Evolutionary conservation across 441 rosid genomes (phyloP).

Genomic region (Biscutella auriculata): DNA sequence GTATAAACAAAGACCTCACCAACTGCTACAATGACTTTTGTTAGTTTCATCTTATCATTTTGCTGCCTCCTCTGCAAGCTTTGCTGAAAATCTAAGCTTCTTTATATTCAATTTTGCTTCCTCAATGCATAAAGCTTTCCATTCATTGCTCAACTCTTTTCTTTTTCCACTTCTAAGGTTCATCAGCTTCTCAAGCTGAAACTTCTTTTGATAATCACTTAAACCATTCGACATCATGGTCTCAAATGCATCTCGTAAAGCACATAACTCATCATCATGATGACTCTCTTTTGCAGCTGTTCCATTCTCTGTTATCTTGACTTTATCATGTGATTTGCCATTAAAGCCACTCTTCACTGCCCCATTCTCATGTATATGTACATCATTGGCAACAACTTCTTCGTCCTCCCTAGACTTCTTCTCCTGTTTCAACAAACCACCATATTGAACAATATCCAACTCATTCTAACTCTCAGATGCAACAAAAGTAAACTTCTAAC

Average conservation of each 20-base stretch:
- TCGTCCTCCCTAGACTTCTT: not conserved
- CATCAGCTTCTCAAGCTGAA: constrained; percentile 9
- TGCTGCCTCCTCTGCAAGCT: constrained; percentile 11
- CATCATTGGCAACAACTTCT: not conserved
- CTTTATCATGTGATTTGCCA: not conserved
- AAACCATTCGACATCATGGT: not conserved
- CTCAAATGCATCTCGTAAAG: constrained; percentile 10
- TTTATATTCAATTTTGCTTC: not conserved
- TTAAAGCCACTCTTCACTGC: not conserved
- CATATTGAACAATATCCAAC: not conserved
- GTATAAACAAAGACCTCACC: no score
- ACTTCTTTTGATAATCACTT: constrained; percentile 9
- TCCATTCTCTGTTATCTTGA: not conserved
- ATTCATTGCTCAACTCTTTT: constrained; percentile 14
- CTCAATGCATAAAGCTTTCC: constrained; percentile 6
- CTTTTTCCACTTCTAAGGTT: not conserved
- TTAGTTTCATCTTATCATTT: not conserved
- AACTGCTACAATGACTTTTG: not conserved
- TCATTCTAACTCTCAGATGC: not conserved
- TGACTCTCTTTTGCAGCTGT: constrained; percentile 6
- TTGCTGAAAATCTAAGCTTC: not conserved
- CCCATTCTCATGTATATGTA: not conserved
- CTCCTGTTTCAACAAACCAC: constrained; percentile 9
- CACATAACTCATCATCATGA: not conserved
- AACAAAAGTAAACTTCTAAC: no score